phyloP scores from a whole-genome alignment of 306 rosid species.

The Hippophae gyantsensis region DNA sequence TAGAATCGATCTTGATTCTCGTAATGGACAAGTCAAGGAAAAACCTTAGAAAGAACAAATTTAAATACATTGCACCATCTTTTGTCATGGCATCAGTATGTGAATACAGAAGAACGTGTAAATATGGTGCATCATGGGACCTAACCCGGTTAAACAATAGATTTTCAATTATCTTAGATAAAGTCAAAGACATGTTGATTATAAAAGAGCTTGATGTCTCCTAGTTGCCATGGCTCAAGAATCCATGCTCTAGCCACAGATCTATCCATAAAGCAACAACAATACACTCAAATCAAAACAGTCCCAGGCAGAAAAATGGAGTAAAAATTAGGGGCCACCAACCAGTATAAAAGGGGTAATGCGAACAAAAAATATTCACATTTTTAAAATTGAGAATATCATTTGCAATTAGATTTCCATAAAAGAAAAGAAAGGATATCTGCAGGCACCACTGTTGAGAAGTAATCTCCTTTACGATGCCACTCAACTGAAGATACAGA shows the following conservation, averaged over 20 bases:
- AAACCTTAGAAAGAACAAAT: slow-evolving; percentile 14
- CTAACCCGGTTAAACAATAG: no score
- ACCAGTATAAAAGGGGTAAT: not conserved
- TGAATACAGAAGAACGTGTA: no score
- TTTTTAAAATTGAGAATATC: not conserved
- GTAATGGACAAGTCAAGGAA: slow-evolving; percentile 69
- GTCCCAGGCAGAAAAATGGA: not conserved
- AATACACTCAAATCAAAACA: not conserved
- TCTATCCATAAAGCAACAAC: not conserved
- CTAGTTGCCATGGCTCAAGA: no score
- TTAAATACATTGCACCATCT: not conserved
- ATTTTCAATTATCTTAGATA: no score
- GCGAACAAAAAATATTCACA: no score
- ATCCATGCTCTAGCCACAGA: no score
- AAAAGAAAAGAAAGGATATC: slow-evolving; percentile 60
- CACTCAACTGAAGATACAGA: slow-evolving; percentile 76
- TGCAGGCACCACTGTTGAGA: slow-evolving; percentile 82
- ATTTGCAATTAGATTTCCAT: not conserved
- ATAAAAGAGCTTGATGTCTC: no score
- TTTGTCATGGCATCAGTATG: not conserved
- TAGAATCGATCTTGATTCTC: slow-evolving; percentile 72
- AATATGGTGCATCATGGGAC: no score
- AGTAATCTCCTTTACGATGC: slow-evolving; percentile 94
- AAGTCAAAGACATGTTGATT: no score
- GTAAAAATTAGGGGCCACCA: not conserved